Percentiles rank a stretch among this genome's conserved stretches.
Conservation (phyloP, 2,329 filamentous ascomycete genomes). For the Penicillium verrucosum region DNA sequence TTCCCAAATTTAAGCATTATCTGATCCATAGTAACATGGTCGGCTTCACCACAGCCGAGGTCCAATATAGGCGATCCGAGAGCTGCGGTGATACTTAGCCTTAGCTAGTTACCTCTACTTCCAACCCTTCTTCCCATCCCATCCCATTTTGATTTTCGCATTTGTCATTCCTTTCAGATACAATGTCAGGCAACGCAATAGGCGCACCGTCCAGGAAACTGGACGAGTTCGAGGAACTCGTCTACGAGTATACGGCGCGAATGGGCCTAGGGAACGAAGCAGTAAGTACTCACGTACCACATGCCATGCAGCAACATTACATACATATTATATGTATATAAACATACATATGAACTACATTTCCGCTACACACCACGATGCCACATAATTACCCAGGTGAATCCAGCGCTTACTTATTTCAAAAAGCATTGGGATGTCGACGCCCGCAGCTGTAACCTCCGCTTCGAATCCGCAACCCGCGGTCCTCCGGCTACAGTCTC, state of each 20-base stretch:
- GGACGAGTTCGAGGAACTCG: constrained; percentile 32
- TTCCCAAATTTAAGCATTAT: not conserved
- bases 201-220: constrained; percentile 24
- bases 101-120: not conserved
- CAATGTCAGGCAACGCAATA: constrained; percentile 20
- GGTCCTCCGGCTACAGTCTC: constrained; percentile 35
- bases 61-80: constrained; percentile 11
- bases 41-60: constrained; percentile 16
- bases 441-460: constrained; percentile 29
- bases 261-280: constrained; percentile 20
- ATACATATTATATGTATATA: too few species aligned
- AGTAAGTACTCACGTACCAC: constrained; percentile 15
- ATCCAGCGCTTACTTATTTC: not conserved
- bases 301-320: not conserved
- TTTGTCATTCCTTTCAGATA: not conserved
- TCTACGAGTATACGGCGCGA: constrained; percentile 27
- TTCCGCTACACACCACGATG: not conserved
- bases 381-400: not conserved
- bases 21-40: not conserved
- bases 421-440: constrained; percentile 34
- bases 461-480: constrained; percentile 38
- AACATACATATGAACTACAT: not conserved
- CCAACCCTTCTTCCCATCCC: not conserved
- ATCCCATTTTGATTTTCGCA: not conserved
- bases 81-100: constrained; percentile 6